Evolutionary conservation across 345 rosid genomes (phyloP).

Genomic region (Salix suchowensis): DNA sequence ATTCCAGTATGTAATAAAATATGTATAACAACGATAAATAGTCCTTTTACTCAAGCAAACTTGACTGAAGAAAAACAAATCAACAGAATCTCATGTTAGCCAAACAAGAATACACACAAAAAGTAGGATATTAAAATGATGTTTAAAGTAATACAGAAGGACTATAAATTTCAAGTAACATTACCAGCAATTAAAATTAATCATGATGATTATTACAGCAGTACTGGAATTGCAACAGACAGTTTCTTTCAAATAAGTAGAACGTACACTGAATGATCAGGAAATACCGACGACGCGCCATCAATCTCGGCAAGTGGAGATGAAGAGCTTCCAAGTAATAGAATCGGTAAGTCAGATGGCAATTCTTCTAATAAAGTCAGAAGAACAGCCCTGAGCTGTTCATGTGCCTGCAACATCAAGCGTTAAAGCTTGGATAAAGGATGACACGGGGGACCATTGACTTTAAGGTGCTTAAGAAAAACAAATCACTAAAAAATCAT

Average conservation of each 20-base stretch:
- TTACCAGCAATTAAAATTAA: not conserved
- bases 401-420: constrained; percentile 73
- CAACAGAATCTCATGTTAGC: not conserved
- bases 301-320: constrained; percentile 50
- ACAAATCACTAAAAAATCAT: not conserved
- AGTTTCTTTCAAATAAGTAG: not conserved
- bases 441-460: not conserved
- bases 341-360: constrained; percentile 79
- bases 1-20: not conserved
- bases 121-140: not conserved
- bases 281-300: constrained; percentile 52
- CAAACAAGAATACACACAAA: not conserved
- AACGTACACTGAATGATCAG: constrained; percentile 71
- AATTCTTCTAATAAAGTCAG: constrained; percentile 86
- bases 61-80: not conserved
- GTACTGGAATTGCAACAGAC: not conserved
- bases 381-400: constrained; percentile 89
- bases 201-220: not conserved
- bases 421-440: not conserved
- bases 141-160: not conserved
- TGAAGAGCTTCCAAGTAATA: constrained; percentile 76
- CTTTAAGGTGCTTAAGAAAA: not conserved
- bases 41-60: not conserved
- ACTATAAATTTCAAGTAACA: not conserved
- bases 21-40: not conserved